Conservation (phyloP, 2,329 filamentous ascomycete genomes). For the Teratosphaeria epicoccoides region DNA sequence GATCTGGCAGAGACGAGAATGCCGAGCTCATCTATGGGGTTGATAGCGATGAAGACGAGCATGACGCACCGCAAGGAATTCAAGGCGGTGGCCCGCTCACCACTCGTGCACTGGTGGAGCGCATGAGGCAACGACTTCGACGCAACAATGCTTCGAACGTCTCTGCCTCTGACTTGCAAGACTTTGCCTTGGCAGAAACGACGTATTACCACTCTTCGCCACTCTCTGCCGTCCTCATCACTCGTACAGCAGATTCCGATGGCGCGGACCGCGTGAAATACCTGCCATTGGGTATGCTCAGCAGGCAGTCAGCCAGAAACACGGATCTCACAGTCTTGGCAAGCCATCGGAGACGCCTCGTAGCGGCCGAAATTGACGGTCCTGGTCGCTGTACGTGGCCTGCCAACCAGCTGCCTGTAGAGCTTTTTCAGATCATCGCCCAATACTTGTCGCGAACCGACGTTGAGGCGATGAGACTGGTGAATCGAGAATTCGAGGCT, state of each 20-base stretch:
- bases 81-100: not conserved
- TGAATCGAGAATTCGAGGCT: slow-evolving; percentile 48
- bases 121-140: no score
- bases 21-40: not conserved
- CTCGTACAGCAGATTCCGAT: slow-evolving; percentile 1
- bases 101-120: no score
- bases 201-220: not conserved
- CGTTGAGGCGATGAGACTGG: slow-evolving; percentile 51
- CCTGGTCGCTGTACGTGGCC: slow-evolving; percentile 27
- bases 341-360: slow-evolving; percentile 10
- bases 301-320: slow-evolving; percentile 2
- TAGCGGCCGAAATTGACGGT: not conserved
- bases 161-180: not conserved
- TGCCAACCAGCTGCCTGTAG: slow-evolving; percentile 41
- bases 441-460: slow-evolving; percentile 46
- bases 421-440: slow-evolving; percentile 51
- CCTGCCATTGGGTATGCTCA: slow-evolving; percentile 14
- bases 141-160: no score
- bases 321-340: slow-evolving; percentile 12
- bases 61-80: no score
- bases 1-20: not conserved
- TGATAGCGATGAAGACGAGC: not conserved
- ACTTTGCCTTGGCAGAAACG: not conserved
- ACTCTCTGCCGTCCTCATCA: slow-evolving; percentile 14
- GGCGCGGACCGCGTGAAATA: slow-evolving; percentile 5